Evolutionary conservation across 345 rosid species (phyloP), one percentile per base, ranked within the genome.

Genomic region (Citrus sinensis): DNA sequence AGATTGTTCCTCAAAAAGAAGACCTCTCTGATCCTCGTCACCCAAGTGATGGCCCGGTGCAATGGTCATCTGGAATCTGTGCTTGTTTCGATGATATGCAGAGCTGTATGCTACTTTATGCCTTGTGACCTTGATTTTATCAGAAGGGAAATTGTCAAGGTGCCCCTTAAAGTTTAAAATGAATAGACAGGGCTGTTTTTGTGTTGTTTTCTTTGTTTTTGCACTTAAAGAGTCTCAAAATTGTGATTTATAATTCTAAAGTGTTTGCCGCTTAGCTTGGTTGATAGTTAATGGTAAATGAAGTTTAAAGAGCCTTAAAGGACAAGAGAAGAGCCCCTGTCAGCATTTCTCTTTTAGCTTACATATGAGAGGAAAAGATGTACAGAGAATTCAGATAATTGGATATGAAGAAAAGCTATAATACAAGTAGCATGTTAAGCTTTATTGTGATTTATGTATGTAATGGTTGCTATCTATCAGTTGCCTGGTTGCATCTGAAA

Each of bases 51-150:
- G 85, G 64, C 59, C 86, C 81, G 22, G 82, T 51, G 16, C 93
- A 81, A 39, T 95, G 98, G 99, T 90, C 98, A 30, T 95, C 98
- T 79, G 99, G 99, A 85, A 93, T 95, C 74, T 95, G 99, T 80
- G 99, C 98, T 58, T 95, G 99, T 75, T 92, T 88, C 82, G 99
- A 95, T 90, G 99, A 95, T 87, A 85, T 88, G 86, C 97, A 85
- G 89, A 95, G 97, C 96, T 95, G 98, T 93, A 95, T 83, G 96
- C 91, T 89, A 89, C 93, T 92, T 87, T 90, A 80, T 92, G 88
- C 83, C 83, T 74, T 88, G 83, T 87, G 84, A 83, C 88, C 96
- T 88, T 92, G 83, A 83, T 88, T 87, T 88, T 85, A 83, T 84
- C 74, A 76, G 81, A 81, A 25, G 81, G 76, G 85, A 40, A 74